Base-by-base conservation (phyloP, 306 rosid species). In the Quercus cerris region DNA sequence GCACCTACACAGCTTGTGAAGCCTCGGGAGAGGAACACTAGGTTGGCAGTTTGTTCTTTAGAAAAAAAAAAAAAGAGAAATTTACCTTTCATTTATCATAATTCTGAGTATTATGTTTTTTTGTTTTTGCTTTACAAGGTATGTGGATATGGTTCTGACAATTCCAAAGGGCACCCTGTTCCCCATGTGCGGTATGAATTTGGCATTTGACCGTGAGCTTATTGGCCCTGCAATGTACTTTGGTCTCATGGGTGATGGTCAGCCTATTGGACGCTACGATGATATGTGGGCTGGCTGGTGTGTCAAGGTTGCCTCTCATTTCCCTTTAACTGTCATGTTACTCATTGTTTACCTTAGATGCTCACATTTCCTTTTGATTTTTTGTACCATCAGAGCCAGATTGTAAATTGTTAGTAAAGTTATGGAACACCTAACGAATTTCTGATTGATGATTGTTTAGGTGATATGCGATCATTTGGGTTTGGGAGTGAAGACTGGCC, bases 231-330 rank as follows among this genome's bases (percentile, higher is more conserved):
- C 98, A 46, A 94, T 94, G 98, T 94, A 94, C 87, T 94, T 94
- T 52, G 98, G 98, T 55, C 97, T 93, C 80, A 93, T 93, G 97
- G 98, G 98, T 7, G 98, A 91, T 56, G 98, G 98, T 46, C 98
- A 93, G 73, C 98, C 98, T 38, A 93, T 93, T 23, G 98, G 97
- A 31, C 90, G 97, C 30, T 93, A 93, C 6, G 98, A 91, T 33
- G 98, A 93, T 56, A 93, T 93, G 98, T 93, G 98, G 97, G 98
- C 97, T 61, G 98, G 98, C 62, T 93, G 98, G 98, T 93, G 98
- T 78, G 73, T 80, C 87, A 91, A 93, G 97, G 88, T 78, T 7
- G 30, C 64, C 51, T 67, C 57, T 46, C 61, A 14, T 22, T 35
- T 58, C 41, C 22, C 30, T 44, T 58, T 75, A 25, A 11, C 56